phyloP scores from a whole-genome alignment of 179 eudicot genomes.

The Beta corolliflora region DNA sequence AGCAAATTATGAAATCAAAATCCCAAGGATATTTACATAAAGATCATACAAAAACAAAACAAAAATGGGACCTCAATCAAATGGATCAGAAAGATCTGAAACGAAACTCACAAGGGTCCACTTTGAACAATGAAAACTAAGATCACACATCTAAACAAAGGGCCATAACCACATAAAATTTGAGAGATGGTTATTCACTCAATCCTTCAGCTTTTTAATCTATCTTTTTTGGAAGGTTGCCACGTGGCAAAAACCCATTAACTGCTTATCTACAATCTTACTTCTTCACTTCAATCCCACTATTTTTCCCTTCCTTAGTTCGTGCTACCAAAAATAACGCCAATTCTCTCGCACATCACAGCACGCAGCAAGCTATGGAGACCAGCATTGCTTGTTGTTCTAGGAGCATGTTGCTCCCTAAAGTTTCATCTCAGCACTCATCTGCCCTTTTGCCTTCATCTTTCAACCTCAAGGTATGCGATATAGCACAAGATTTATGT shows the following conservation, averaged over 20 bases:
- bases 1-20: background rate
- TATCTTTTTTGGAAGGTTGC: slow-evolving; percentile 28
- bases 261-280: slow-evolving; percentile 57
- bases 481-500: background rate
- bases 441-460: slow-evolving; percentile 53
- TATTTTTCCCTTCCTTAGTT: slow-evolving; percentile 1
- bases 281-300: slow-evolving; percentile 7
- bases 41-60: background rate
- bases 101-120: slow-evolving; percentile 1
- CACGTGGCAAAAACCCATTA: slow-evolving; percentile 62
- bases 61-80: background rate
- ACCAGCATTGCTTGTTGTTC: slow-evolving; percentile 72
- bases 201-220: slow-evolving; percentile 21
- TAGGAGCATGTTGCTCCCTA: slow-evolving; percentile 62
- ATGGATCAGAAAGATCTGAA: background rate
- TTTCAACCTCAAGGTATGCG: slow-evolving; percentile 66
- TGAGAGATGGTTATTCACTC: slow-evolving; percentile 47
- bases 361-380: slow-evolving; percentile 52
- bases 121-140: background rate
- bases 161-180: slow-evolving; percentile 35
- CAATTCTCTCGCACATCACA: background rate
- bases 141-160: background rate
- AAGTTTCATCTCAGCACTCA: slow-evolving; percentile 64
- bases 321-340: background rate
- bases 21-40: background rate